Evolutionary conservation across 2,329 filamentous ascomycete species (phyloP).

Genomic region (Clathrospora elynae): DNA sequence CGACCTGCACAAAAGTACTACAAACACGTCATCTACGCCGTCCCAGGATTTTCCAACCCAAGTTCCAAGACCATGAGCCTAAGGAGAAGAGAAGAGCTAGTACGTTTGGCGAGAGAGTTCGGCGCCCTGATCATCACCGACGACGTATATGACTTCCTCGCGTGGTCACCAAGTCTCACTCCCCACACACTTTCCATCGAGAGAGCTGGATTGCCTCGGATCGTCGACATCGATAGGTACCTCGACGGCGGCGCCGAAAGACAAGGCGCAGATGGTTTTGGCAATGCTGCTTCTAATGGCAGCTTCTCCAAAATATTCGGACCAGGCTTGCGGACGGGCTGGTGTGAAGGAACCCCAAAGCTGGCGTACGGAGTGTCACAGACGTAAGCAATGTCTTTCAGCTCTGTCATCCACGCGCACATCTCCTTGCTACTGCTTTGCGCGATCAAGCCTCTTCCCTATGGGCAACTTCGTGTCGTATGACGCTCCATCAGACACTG

Average conservation of each 20-base stretch:
- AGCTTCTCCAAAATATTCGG: slow-evolving; percentile 88
- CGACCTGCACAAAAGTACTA: slow-evolving; percentile 75
- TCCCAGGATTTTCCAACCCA: slow-evolving; percentile 88
- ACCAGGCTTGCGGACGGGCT: slow-evolving; percentile 84
- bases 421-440: not conserved
- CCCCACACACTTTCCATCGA: slow-evolving; percentile 35
- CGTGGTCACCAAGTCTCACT: slow-evolving; percentile 65
- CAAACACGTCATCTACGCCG: slow-evolving; percentile 83
- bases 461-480: slow-evolving; percentile 2
- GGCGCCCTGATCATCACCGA: slow-evolving; percentile 85
- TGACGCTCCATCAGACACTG: slow-evolving; percentile 10
- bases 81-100: slow-evolving; percentile 67
- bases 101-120: slow-evolving; percentile 75
- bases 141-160: slow-evolving; percentile 92
- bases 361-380: slow-evolving; percentile 65
- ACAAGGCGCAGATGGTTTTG: slow-evolving; percentile 64
- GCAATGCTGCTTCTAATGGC: slow-evolving; percentile 82
- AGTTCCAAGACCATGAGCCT: slow-evolving; percentile 82
- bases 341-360: slow-evolving; percentile 74
- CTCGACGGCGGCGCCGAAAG: slow-evolving; percentile 63
- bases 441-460: slow-evolving; percentile 2
- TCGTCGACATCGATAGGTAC: slow-evolving; percentile 77
- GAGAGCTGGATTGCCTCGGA: slow-evolving; percentile 65
- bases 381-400: slow-evolving; percentile 53
- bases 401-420: not conserved